A percentile compares a stretch with the other conserved stretches of the same genome.
Evolutionary conservation across 768 basidiomycete species (phyloP).

Genomic region (Mycena floridula): DNA sequence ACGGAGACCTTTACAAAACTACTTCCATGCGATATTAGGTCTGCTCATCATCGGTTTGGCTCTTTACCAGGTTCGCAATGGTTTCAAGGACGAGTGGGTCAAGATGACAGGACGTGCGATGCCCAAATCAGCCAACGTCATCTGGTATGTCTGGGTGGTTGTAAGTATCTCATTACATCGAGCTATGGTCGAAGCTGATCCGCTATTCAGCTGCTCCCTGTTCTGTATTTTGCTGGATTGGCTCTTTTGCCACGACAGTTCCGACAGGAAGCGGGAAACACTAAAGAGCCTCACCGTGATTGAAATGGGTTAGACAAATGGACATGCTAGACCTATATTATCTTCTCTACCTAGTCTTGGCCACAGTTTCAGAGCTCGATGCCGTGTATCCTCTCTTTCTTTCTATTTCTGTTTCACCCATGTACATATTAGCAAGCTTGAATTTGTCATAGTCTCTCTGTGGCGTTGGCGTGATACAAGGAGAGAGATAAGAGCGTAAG

Average conservation of each 20-base stretch:
- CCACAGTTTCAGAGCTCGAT: too few relatives aligned
- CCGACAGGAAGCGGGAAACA: slow-evolving; percentile 43
- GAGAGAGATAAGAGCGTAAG: too few relatives aligned
- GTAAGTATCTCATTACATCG: slow-evolving; percentile 24
- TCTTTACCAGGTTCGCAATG: slow-evolving; percentile 42
- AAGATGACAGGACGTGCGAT: slow-evolving; percentile 33
- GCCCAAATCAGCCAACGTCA: slow-evolving; percentile 27
- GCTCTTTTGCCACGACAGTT: slow-evolving; percentile 40
- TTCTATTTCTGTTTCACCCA: too few relatives aligned
- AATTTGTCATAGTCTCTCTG: too few relatives aligned
- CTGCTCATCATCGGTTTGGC: slow-evolving; percentile 42
- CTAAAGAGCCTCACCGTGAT: too few relatives aligned
- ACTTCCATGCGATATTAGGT: slow-evolving; percentile 50
- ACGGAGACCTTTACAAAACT: slow-evolving; percentile 47
- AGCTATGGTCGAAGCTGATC: slow-evolving; percentile 1
- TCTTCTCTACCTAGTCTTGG: too few relatives aligned
- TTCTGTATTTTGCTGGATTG: slow-evolving; percentile 36
- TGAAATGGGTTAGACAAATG: too few relatives aligned
- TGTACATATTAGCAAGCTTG: too few relatives aligned
- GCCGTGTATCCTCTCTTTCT: too few relatives aligned
- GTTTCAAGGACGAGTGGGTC: slow-evolving; percentile 46
- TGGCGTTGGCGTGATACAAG: too few relatives aligned
- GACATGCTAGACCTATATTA: too few relatives aligned
- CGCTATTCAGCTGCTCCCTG: slow-evolving; percentile 32
- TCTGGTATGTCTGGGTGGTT: slow-evolving; percentile 44